These are phyloP conservation scores for Sicyos edulis DNA, from an alignment of 306 rosid genomes.

Conservation along the genomic window DNA sequence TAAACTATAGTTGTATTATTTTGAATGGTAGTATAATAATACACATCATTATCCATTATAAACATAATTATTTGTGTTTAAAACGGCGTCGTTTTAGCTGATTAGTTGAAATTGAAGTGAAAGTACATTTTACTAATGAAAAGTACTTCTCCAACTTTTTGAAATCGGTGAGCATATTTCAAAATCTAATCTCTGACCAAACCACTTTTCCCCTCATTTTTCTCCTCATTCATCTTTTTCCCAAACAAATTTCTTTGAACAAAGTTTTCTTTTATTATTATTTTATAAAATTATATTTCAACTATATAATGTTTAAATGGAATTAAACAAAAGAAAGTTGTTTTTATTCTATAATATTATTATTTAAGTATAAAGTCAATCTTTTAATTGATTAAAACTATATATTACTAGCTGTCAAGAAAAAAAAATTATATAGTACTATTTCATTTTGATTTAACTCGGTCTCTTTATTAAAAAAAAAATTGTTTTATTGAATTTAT, in stretches of 20 bases:
- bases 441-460: background rate
- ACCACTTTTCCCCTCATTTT: background rate
- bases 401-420: too few species aligned
- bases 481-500: too few species aligned
- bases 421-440: background rate
- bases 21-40: background rate
- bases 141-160: background rate
- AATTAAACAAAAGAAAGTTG: too few species aligned
- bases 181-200: conserved; percentile 7
- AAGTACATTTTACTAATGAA: too few species aligned
- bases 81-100: background rate
- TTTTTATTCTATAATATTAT: background rate
- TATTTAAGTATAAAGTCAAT: background rate
- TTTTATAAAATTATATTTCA: background rate
- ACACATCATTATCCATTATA: background rate
- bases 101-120: background rate
- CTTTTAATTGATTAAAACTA: background rate
- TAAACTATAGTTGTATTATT: background rate
- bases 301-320: background rate
- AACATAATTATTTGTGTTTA: background rate
- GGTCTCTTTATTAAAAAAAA: too few species aligned
- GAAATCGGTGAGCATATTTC: background rate
- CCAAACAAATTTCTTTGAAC: background rate
- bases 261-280: background rate
- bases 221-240: background rate